phyloP scores from a whole-genome alignment of 108 stramenopile species.

The Pseudonitzschia delicatissima region DNA sequence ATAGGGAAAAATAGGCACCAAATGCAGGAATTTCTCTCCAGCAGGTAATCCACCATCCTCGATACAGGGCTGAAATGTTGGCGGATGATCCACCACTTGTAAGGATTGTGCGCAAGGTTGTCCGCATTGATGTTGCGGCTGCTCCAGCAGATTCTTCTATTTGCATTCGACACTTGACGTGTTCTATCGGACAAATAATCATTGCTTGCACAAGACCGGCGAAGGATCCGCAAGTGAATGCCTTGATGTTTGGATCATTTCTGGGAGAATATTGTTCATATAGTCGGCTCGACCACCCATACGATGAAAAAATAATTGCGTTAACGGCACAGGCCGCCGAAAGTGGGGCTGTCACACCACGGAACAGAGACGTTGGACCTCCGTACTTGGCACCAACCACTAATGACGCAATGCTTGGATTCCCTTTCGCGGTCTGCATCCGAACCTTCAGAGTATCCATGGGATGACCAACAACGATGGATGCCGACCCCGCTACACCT shows the following conservation, averaged over 20 bases:
- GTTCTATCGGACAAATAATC: conserved; percentile 85
- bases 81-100: conserved; percentile 38
- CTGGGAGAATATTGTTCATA: conserved; percentile 44
- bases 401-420: conserved; percentile 2
- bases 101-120: conserved; percentile 36
- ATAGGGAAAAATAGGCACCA: conserved; percentile 87
- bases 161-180: conserved; percentile 92
- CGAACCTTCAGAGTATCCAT: conserved; percentile 89
- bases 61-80: conserved; percentile 48
- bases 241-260: conserved; percentile 23
- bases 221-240: conserved; percentile 78
- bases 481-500: conserved; percentile 79
- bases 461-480: conserved; percentile 87
- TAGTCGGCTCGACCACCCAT: conserved; percentile 65
- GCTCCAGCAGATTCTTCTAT: conserved; percentile 40
- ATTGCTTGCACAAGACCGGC: conserved; percentile 85
- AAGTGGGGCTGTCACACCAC: conserved; percentile 83
- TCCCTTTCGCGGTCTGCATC: conserved; percentile 31
- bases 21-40: conserved; percentile 90
- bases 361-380: conserved; percentile 74
- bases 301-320: conserved; percentile 85
- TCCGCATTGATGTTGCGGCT: background rate
- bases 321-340: conserved; percentile 81
- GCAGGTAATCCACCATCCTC: conserved; percentile 66
- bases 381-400: conserved; percentile 30